Conservation (phyloP, 2,329 filamentous ascomycete species). For the Calycina herbarum region DNA sequence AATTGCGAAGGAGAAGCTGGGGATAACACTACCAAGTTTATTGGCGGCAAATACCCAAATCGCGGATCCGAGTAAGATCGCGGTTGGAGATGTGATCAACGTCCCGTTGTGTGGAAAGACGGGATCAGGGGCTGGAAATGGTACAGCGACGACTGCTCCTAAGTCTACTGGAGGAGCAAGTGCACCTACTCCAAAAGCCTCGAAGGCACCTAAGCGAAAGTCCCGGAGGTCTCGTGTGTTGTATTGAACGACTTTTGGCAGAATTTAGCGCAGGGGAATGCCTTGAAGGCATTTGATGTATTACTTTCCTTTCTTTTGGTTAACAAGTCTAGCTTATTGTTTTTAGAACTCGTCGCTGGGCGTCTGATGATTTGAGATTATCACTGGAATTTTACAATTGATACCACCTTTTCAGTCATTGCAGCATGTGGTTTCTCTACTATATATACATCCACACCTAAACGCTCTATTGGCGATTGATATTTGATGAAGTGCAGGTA, state of each 20-base stretch:
- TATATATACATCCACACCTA: not conserved
- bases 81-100: conserved; percentile 19
- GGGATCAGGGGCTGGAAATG: not conserved
- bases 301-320: conserved; percentile 2
- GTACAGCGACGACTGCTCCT: not conserved
- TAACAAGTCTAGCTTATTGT: not conserved
- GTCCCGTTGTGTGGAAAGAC: conserved; percentile 18
- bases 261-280: not conserved
- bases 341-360: not conserved
- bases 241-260: not conserved
- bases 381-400: not conserved
- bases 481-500: not conserved
- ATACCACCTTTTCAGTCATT: not conserved
- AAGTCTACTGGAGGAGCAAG: not conserved
- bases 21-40: conserved; percentile 19
- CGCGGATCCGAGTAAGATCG: conserved; percentile 15
- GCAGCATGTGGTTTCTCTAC: no score
- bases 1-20: conserved; percentile 24
- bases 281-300: not conserved
- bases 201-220: not conserved
- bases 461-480: not conserved
- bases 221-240: not conserved
- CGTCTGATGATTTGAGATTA: not conserved
- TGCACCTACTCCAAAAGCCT: not conserved
- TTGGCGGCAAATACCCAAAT: conserved; percentile 20